Base-by-base conservation (phyloP, 352 stramenopile species). In the Globisporangium cylindrosporum region DNA sequence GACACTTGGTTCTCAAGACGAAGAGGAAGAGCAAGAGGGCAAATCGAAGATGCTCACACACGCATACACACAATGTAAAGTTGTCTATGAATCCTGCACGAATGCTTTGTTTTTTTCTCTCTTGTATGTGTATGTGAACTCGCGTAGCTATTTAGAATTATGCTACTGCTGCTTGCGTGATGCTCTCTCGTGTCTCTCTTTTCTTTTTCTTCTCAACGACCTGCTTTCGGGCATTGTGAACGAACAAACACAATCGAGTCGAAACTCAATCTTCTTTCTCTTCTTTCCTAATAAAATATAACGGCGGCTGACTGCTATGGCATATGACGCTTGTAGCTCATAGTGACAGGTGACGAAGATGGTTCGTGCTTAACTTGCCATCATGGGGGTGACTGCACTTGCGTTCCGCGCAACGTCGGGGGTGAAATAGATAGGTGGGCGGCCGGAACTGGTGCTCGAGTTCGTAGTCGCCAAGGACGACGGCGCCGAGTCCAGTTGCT, bases 231-330 rank as follows among this genome's bases (percentile, higher is more conserved):
- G 20, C 22, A 4, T 60, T 38, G 53, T 22, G 29, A 22, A 59
- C 53, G 53, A 18, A 38, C 24, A n/a, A 24, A 27, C 43, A 49
- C 15, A 20, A 51, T 57, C 12, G 24, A 57, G 22, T n/a, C 22
- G 9, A 57, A 29, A 57, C 51, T 56, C 24, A 25, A 32, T 24
- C 4, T 20, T 56, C 27, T 32, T 59, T 27, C 3, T 14, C 38
- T n/a, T 43, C 55, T 60, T 32, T 66, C 48, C 29, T 66, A 38
- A 68, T 61, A 67, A 53, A 32, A 66, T 55, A 58, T 66, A 60
- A 29, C 12, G 55, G 25, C 15, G 27, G 10, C 51, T 57, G 10
- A 18, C 10, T 57, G 20, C 4, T 41, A 2, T 22, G 54, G 5
- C 18, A 24, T 27, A 32, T 38, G 29, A n/a, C 18, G 18, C 27